These are phyloP conservation scores for Exophiala calicioides DNA, from an alignment of 2,329 filamentous ascomycete genomes.

Conservation along the genomic window DNA sequence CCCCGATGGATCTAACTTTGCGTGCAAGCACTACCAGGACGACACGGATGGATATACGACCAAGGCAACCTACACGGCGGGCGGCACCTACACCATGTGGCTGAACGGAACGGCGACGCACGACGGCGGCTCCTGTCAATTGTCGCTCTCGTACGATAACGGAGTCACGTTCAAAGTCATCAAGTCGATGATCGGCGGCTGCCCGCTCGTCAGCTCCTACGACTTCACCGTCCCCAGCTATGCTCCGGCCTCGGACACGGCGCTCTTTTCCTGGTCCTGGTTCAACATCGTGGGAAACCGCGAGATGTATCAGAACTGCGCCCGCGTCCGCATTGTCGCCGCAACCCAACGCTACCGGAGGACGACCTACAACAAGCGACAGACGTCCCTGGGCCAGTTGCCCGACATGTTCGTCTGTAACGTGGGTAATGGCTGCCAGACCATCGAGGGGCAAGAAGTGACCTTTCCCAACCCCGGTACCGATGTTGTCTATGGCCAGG, in stretches of 20 bases:
- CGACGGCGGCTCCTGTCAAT: slow-evolving; percentile 73
- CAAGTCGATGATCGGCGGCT: slow-evolving; percentile 62
- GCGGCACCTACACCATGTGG: slow-evolving; percentile 63
- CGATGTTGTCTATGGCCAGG: slow-evolving; percentile 47
- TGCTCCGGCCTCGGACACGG: slow-evolving; percentile 58
- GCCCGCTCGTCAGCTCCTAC: slow-evolving; percentile 56
- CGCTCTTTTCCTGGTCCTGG: slow-evolving; percentile 75
- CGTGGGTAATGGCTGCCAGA: slow-evolving; percentile 60
- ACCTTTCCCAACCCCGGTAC: slow-evolving; percentile 67
- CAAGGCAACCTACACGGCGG: slow-evolving; percentile 63
- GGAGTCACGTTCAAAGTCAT: slow-evolving; percentile 70
- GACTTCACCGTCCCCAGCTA: slow-evolving; percentile 67
- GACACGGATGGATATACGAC: slow-evolving; percentile 48
- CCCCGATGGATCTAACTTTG: slow-evolving; percentile 64
- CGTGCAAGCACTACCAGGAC: slow-evolving; percentile 70
- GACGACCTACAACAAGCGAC: slow-evolving; percentile 17
- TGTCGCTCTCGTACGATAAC: slow-evolving; percentile 71
- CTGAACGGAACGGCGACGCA: slow-evolving; percentile 65
- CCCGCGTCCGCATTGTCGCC: slow-evolving; percentile 62
- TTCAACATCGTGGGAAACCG: slow-evolving; percentile 75
- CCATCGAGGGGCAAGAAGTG: slow-evolving; percentile 59
- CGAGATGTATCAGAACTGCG: slow-evolving; percentile 88
- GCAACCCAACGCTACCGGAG: slow-evolving; percentile 14
- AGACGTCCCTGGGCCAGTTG: slow-evolving; percentile 52
- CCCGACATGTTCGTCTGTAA: slow-evolving; percentile 74